Percentiles rank a stretch among this genome's conserved stretches.
Conservation (phyloP, 1,139 yeast species). For the Lodderomyces jiufengensis region DNA sequence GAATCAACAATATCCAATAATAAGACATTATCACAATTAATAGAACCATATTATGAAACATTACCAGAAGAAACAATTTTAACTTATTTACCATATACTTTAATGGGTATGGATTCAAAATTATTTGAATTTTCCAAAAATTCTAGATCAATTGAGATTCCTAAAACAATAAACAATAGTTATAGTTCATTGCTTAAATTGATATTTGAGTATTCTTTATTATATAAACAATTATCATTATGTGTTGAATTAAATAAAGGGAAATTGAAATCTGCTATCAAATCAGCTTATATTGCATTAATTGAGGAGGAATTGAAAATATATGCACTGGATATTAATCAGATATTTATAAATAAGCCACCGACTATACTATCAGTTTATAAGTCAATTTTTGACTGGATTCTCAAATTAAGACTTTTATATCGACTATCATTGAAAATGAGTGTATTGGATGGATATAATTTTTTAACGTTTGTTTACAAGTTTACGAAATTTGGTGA, state of each 20-base stretch:
- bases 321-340: slow-evolving; percentile 57
- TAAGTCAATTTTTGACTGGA: slow-evolving; percentile 42
- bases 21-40: slow-evolving; percentile 18
- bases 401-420: slow-evolving; percentile 55
- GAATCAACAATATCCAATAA: slow-evolving; percentile 1
- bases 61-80: slow-evolving; percentile 49
- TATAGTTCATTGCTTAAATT: slow-evolving; percentile 54
- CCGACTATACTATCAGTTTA: slow-evolving; percentile 40
- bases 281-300: slow-evolving; percentile 61
- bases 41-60: slow-evolving; percentile 34
- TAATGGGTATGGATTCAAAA: slow-evolving; percentile 71
- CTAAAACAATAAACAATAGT: slow-evolving; percentile 54
- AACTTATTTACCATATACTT: slow-evolving; percentile 58
- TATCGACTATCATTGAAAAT: slow-evolving; percentile 38
- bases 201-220: slow-evolving; percentile 69
- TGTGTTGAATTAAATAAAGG: slow-evolving; percentile 29
- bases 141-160: slow-evolving; percentile 37
- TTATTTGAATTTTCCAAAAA: slow-evolving; percentile 47
- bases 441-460: slow-evolving; percentile 43
- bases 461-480: slow-evolving; percentile 52
- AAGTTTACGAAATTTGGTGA: slow-evolving; percentile 65
- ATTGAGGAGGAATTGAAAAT: slow-evolving; percentile 49
- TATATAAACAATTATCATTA: slow-evolving; percentile 47
- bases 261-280: slow-evolving; percentile 47
- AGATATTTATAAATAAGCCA: slow-evolving; percentile 34